Conservation (phyloP, 1,284 basidiomycete species). For the Fereydounia khargensis region DNA sequence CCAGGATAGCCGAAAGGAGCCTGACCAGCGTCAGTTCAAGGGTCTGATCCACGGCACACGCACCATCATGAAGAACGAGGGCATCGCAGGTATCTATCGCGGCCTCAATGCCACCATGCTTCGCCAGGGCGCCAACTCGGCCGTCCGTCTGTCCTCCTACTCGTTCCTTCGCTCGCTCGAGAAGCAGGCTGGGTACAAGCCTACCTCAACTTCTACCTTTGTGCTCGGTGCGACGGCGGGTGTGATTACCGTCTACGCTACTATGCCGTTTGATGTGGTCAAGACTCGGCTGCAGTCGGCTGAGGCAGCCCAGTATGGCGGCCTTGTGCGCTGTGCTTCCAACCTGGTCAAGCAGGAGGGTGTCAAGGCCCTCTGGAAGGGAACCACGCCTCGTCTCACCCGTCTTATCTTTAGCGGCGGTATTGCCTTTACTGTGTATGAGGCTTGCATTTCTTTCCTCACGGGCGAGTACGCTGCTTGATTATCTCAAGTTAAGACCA, state of each 20-base stretch:
- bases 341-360: slow-evolving; percentile 67
- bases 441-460: too few relatives aligned
- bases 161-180: slow-evolving; percentile 88
- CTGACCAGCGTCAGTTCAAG: too few relatives aligned
- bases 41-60: slow-evolving; percentile 84
- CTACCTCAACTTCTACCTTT: slow-evolving; percentile 88
- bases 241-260: slow-evolving; percentile 79
- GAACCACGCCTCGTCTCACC: slow-evolving; percentile 66
- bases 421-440: slow-evolving; percentile 92
- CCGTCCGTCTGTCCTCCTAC: slow-evolving; percentile 94
- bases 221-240: slow-evolving; percentile 90
- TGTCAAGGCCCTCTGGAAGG: slow-evolving; percentile 85
- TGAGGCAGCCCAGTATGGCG: slow-evolving; percentile 79
- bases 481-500: too few relatives aligned
- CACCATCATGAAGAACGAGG: slow-evolving; percentile 80
- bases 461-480: too few relatives aligned
- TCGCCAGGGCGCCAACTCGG: slow-evolving; percentile 95
- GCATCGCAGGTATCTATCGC: slow-evolving; percentile 74
- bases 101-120: slow-evolving; percentile 95
- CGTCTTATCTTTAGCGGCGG: slow-evolving; percentile 76
- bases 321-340: slow-evolving; percentile 82
- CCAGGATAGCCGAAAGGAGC: slow-evolving; percentile 85
- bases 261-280: slow-evolving; percentile 66
- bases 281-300: slow-evolving; percentile 97
- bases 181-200: slow-evolving; percentile 71